A percentile compares a stretch with the other conserved stretches of the same genome.
Conservation (phyloP, 78 protist species). For the Chrysochromulina tobinii region DNA sequence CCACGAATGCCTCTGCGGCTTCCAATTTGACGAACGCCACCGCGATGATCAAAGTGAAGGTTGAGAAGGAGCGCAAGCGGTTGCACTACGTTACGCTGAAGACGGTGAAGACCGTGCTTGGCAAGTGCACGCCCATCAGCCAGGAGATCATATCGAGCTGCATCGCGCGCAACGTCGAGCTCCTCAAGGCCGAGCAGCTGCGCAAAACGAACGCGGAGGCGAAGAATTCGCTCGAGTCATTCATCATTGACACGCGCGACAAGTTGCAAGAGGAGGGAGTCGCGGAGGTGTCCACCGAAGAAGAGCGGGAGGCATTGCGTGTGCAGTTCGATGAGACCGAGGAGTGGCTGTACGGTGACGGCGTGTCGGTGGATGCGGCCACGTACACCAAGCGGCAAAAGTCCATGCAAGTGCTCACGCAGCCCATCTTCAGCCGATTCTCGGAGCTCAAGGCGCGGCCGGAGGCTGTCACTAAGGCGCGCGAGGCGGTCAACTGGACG, state of each 20-base stretch:
- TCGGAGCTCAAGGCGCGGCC: not conserved
- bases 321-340: not conserved
- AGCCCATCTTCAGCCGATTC: not conserved
- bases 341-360: constrained; percentile 29
- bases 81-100: not conserved
- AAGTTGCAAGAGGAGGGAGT: not conserved
- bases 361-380: not conserved
- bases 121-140: not conserved
- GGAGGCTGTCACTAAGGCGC: not conserved
- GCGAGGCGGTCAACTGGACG: not conserved
- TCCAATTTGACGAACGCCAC: not conserved
- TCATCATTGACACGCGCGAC: not conserved
- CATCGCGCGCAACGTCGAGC: not conserved
- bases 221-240: not conserved
- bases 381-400: not conserved
- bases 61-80: not conserved
- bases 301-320: not conserved
- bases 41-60: not conserved
- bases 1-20: too few relatives aligned
- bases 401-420: not conserved
- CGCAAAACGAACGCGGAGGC: not conserved
- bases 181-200: not conserved
- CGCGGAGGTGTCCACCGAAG: not conserved
- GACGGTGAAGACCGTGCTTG: not conserved
- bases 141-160: not conserved